phyloP scores from a whole-genome alignment of 805 yeast species.

The Metschnikowia anglica region DNA sequence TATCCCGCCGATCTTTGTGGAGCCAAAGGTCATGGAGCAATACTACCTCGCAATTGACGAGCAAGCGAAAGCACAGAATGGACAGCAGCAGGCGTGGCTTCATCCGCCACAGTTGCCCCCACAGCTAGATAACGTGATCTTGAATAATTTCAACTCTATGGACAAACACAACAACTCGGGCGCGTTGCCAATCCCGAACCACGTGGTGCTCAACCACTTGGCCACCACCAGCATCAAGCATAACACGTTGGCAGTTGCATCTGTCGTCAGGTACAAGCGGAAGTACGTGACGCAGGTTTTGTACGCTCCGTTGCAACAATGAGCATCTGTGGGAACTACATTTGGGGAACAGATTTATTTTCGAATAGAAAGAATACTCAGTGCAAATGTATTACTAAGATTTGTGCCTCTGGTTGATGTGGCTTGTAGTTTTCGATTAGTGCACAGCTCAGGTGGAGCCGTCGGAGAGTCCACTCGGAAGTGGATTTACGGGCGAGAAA shows the following conservation, averaged over 20 bases:
- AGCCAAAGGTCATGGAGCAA: constrained; percentile 84
- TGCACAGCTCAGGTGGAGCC: too few relatives aligned
- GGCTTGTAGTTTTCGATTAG: not conserved
- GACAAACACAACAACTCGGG: constrained; percentile 82
- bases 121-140: constrained; percentile 88
- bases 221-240: constrained; percentile 96
- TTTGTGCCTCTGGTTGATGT: not conserved
- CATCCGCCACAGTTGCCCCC: constrained; percentile 98
- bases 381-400: not conserved
- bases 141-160: constrained; percentile 61
- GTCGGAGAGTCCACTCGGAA: too few relatives aligned
- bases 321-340: too few relatives aligned
- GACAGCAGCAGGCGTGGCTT: constrained; percentile 62
- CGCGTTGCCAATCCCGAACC: constrained; percentile 90
- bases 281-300: constrained; percentile 89
- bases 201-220: constrained; percentile 88
- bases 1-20: constrained; percentile 81
- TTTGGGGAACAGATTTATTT: not conserved
- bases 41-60: constrained; percentile 75
- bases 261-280: constrained; percentile 82
- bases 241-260: constrained; percentile 89
- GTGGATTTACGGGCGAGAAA: too few relatives aligned
- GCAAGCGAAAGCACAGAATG: constrained; percentile 55
- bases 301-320: constrained; percentile 64
- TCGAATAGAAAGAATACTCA: not conserved